These are phyloP conservation scores for Mrakia gelida DNA, from an alignment of 768 basidiomycete genomes.

Conservation along the genomic window DNA sequence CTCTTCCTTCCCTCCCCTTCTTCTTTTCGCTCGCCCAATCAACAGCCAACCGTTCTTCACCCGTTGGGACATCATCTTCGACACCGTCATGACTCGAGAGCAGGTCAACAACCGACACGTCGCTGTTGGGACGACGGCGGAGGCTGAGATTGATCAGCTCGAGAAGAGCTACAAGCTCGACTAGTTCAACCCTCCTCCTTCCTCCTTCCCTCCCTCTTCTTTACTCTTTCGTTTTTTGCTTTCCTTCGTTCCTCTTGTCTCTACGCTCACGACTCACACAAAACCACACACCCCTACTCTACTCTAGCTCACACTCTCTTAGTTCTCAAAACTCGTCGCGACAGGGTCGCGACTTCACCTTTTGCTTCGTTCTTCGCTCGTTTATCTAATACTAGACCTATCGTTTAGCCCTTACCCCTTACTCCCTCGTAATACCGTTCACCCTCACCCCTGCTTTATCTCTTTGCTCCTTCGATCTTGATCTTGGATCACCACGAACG, in stretches of 20 bases:
- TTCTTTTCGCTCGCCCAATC: neutral
- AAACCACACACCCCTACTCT: neutral
- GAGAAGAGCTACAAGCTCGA: constrained; percentile 33
- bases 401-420: too few species aligned
- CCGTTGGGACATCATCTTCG: constrained; percentile 83
- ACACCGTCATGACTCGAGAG: constrained; percentile 58
- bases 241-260: neutral
- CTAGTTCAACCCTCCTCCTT: neutral
- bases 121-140: neutral
- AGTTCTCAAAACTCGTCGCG: neutral
- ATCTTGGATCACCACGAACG: too few species aligned
- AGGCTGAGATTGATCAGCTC: constrained; percentile 21
- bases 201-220: neutral
- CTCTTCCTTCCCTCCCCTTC: constrained; percentile 7
- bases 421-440: too few species aligned
- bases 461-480: too few species aligned
- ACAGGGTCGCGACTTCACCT: neutral
- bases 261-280: neutral
- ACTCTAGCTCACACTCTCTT: neutral
- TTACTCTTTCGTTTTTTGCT: constrained; percentile 4
- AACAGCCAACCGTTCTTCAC: constrained; percentile 45
- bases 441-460: too few species aligned
- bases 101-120: constrained; percentile 36
- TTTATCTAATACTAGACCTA: too few species aligned
- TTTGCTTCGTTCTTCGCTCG: too few species aligned